Evolutionary conservation across 345 rosid genomes (phyloP).

Genomic region (Euphorbia pulcherrima): DNA sequence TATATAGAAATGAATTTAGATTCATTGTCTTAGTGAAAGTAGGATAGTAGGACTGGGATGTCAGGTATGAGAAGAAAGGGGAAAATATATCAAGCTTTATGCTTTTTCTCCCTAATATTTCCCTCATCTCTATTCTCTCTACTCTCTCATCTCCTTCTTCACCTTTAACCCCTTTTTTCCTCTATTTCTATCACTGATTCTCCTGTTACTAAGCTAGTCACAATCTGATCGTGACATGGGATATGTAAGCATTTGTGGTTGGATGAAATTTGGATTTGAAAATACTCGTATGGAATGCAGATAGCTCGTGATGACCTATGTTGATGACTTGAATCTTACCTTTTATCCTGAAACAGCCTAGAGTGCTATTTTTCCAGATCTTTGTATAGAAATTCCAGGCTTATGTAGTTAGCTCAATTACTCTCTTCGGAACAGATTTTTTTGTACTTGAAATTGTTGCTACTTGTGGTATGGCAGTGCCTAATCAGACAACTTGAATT

Average conservation of each 20-base stretch:
- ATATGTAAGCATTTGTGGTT: neutral
- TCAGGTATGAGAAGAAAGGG: too few species aligned
- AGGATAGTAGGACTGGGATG: neutral
- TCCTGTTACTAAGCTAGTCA: too few species aligned
- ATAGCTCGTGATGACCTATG: slow-evolving; percentile 1
- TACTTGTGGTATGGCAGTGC: neutral
- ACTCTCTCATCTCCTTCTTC: too few species aligned
- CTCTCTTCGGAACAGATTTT: neutral
- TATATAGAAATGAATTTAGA: neutral
- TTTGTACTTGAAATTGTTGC: neutral
- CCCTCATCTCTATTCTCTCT: too few species aligned
- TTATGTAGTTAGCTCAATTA: neutral
- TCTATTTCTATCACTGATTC: too few species aligned
- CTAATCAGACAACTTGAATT: neutral
- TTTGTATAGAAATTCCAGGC: neutral
- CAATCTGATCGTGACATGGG: too few species aligned
- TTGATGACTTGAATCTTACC: neutral
- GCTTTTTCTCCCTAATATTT: too few species aligned
- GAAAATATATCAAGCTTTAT: too few species aligned
- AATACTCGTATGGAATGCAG: neutral
- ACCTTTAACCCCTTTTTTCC: too few species aligned
- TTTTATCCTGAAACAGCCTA: neutral
- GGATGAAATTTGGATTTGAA: neutral
- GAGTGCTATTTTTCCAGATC: neutral
- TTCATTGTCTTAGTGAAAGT: neutral